Conservation (phyloP, 1,284 basidiomycete species). For the Trametes polyzona region DNA sequence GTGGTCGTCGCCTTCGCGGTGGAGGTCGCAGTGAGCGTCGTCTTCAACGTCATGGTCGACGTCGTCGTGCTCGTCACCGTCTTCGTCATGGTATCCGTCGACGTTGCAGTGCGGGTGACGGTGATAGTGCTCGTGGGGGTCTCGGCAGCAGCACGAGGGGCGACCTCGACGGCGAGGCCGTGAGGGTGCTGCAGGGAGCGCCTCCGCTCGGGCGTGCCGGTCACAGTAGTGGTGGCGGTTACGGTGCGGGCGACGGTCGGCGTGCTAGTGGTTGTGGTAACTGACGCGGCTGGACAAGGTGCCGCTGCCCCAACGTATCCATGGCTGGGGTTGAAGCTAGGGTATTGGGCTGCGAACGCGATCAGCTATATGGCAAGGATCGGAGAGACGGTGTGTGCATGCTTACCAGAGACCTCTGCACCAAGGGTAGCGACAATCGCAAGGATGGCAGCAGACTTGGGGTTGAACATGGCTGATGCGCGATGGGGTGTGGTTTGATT, state of each 20-base stretch:
- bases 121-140: conserved; percentile 32
- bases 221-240: not conserved
- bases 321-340: not conserved
- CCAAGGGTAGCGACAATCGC: not conserved
- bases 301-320: not conserved
- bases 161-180: not conserved
- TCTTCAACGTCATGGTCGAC: not conserved
- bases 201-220: not conserved
- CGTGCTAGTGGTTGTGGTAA: not conserved
- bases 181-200: not conserved
- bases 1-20: not conserved
- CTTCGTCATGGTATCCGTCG: not conserved
- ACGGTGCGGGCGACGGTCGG: not conserved
- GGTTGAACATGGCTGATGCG: not conserved
- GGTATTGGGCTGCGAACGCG: not conserved
- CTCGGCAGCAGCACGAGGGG: conserved; percentile 44
- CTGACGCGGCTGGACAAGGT: not conserved
- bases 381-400: no score
- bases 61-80: conserved; percentile 2
- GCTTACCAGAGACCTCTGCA: not conserved
- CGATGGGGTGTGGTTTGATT: no score
- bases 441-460: not conserved
- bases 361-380: not conserved
- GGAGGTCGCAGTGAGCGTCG: not conserved
- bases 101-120: not conserved